These are phyloP conservation scores for Suillus spraguei DNA, from an alignment of 768 basidiomycete genomes.

Conservation along the genomic window DNA sequence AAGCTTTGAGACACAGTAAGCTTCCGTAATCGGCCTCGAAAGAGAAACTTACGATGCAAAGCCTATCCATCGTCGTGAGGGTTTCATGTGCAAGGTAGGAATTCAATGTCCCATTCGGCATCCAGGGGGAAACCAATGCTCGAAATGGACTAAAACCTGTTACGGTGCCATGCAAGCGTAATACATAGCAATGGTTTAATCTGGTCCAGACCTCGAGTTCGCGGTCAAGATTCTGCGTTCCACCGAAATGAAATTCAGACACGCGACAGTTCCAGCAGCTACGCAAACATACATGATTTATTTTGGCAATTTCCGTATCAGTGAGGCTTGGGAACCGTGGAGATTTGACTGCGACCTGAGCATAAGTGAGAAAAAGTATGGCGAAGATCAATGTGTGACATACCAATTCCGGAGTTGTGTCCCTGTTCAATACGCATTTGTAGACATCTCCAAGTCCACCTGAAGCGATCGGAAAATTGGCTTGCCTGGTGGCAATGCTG, in stretches of 20 bases:
- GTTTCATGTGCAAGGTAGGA: conserved; percentile 26
- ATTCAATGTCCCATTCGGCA: conserved; percentile 35
- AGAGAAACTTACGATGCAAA: conserved; percentile 19
- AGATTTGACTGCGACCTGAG: conserved; percentile 14
- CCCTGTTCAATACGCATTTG: conserved; percentile 27
- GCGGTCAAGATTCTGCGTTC: conserved; percentile 23
- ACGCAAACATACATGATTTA: neutral
- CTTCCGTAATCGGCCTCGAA: neutral
- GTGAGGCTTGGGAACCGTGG: neutral
- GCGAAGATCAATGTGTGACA: neutral
- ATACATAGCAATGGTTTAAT: conserved; percentile 22
- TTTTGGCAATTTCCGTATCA: neutral
- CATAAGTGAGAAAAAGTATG: neutral
- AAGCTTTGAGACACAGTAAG: conserved; percentile 22
- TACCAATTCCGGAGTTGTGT: neutral
- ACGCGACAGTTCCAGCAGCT: neutral
- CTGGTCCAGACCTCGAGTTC: conserved; percentile 26
- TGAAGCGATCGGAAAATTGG: neutral
- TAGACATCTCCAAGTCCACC: conserved; percentile 51
- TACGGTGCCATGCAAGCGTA: conserved; percentile 20
- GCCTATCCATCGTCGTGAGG: conserved; percentile 13
- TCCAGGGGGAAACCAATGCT: conserved; percentile 43
- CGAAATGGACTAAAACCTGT: conserved; percentile 23
- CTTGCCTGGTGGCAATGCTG: neutral
- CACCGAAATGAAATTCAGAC: neutral